Evolutionary conservation across 75 land plant genomes (phyloP), one percentile per base, ranked within the genome.

Genomic region (Pinus tabuliformis): DNA sequence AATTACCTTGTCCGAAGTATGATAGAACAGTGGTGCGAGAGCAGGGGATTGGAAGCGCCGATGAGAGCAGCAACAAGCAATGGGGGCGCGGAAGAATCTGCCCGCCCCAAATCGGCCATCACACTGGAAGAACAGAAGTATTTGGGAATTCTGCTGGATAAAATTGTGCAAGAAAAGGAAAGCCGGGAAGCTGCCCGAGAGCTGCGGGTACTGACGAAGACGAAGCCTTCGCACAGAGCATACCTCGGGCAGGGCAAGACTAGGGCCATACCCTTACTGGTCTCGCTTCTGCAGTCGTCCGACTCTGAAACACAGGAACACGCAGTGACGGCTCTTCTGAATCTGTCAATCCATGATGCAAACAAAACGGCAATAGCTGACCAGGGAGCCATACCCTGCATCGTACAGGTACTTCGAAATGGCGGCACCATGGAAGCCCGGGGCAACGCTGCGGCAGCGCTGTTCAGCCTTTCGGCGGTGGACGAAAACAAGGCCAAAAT

Each of bases 381-480:
- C 26, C 83, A 83, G 12, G 39, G 59, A 73, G 90, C 85, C 15
- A 89, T 95, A 28, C 84, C 90, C 36, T 74, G 84, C 21, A 83
- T 95, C 7, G 86, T 90, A 13, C 84, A 87, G 16, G 89, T 87
- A 2, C n/a, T 92, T 70, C 82, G 68, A 56, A 63, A 57, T 12
- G 30, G 68, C 30, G 93, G 95, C 49, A 90, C 83, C 58, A 85
- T 83, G 61, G 81, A 88, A 52, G 85, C 91, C 7, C 78, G 93
- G 71, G 84, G 81, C 73, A 95, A 95, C 82, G 89, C 98, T 33
- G 97, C 95, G 45, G 93, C 95, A 3, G 89, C 98, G 4, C 85
- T 95, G 12, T 95, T 92, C 84, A 86, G 83, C 39, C 78, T 95
- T 26, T 85, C 98, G 0, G 89, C 90, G 5, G 82, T 90, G 36